Conservation (phyloP, 106 monocot species). For the Vanilla planifolia region DNA sequence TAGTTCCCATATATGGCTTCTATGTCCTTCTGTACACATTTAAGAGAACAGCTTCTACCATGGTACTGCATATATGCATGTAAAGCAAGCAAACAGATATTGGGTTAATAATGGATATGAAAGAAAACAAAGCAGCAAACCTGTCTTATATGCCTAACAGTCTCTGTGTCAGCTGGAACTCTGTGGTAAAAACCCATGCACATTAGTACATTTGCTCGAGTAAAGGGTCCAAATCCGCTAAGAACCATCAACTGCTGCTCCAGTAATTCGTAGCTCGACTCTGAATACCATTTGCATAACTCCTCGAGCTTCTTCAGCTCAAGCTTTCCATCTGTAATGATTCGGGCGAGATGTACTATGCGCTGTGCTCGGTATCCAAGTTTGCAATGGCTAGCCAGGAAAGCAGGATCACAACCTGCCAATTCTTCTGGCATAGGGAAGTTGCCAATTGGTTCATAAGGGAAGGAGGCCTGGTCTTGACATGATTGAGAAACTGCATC, state of each 20-base stretch:
- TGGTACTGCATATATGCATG: constrained; percentile 35
- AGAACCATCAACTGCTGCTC: constrained; percentile 35
- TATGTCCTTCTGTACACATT: constrained; percentile 20
- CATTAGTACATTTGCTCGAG: constrained; percentile 81
- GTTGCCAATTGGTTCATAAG: constrained; percentile 25
- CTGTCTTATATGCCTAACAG: constrained; percentile 63
- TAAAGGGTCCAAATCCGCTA: constrained; percentile 74
- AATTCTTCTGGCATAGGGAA: constrained; percentile 76
- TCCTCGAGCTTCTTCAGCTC: constrained; percentile 45
- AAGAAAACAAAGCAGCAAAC: constrained; percentile 10
- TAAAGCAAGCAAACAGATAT: neutral
- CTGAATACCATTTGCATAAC: constrained; percentile 15
- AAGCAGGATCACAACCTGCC: constrained; percentile 34
- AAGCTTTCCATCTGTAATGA: constrained; percentile 33
- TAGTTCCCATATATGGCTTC: constrained; percentile 58
- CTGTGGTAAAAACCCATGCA: constrained; percentile 82
- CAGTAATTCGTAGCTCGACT: constrained; percentile 34
- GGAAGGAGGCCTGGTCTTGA: neutral
- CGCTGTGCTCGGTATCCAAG: constrained; percentile 70
- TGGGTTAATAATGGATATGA: neutral
- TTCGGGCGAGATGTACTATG: constrained; percentile 55
- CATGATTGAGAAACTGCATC: neutral
- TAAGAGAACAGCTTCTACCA: constrained; percentile 23
- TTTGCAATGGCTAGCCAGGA: constrained; percentile 40
- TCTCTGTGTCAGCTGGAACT: constrained; percentile 71